These are phyloP conservation scores for Cenococcum geophilum DNA, from an alignment of 495 filamentous ascomycete genomes.

Conservation along the genomic window DNA sequence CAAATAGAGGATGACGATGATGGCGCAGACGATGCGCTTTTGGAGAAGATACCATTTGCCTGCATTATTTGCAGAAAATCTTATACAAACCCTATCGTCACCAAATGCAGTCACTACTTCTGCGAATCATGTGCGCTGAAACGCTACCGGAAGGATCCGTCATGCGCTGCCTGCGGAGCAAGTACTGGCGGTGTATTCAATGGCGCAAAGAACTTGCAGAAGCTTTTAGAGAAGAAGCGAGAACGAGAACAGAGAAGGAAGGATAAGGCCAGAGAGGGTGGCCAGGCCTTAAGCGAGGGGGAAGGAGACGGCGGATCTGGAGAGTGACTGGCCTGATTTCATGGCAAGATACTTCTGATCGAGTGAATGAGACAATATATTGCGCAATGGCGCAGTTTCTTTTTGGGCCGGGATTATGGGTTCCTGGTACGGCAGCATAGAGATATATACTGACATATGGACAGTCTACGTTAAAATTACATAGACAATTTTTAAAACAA, in stretches of 20 bases:
- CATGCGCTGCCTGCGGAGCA: conserved; percentile 77
- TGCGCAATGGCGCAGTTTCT: no score
- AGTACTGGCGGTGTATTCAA: conserved; percentile 89
- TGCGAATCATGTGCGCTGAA: conserved; percentile 83
- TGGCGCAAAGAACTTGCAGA: conserved; percentile 73
- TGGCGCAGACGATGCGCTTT: conserved; percentile 65
- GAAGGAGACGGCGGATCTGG: neutral
- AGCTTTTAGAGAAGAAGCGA: conserved; percentile 76
- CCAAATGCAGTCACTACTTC: conserved; percentile 92
- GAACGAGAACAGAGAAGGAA: conserved; percentile 60
- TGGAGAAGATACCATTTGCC: conserved; percentile 90
- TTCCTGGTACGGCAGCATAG: no score
- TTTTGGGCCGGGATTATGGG: no score
- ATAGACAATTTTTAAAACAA: no score
- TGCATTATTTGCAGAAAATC: conserved; percentile 82
- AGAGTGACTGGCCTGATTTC: neutral
- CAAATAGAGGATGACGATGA: conserved; percentile 50
- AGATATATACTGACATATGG: no score
- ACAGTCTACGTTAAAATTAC: no score
- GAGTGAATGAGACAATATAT: no score
- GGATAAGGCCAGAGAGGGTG: conserved; percentile 64
- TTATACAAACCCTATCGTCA: conserved; percentile 79
- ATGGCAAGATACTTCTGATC: no score
- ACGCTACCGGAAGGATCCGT: conserved; percentile 72
- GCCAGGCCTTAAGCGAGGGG: conserved; percentile 22